Base-by-base conservation (phyloP, 2,329 filamentous ascomycete genomes). In the Aspergillus candidus region DNA sequence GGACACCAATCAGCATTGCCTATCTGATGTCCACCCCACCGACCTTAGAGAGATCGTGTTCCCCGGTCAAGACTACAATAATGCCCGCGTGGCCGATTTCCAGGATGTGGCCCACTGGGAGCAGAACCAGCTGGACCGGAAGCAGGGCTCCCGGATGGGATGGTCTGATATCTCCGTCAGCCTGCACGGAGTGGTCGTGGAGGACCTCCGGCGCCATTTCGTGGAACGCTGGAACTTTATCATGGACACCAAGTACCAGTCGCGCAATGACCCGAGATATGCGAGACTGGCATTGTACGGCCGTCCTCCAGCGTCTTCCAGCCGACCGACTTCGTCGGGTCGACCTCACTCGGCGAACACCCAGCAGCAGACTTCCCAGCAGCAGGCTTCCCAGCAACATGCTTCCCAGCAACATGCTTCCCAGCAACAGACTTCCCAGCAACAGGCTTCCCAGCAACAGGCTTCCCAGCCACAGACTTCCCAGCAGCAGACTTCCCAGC, bases 21-120 rank as follows among this genome's bases (percentile, higher is more conserved):
- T 95, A 51, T 80, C 88, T 4, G 88, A 94, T 66, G 83, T 82
- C 11, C 89, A 95, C 60, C 88, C 88, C 0, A 80, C 79, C 3
- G 79, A 94, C 62, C 62, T 94, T 17, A 80, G 88, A 46, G 72
- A 78, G 18, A 88, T 87, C 35, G 66, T 95, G 10, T 95, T 91
- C 65, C 87, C 88, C 0, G 89, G 90, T 1, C 90, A 95, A 61
- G 90, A 95, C 58, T 95, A 87, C 72, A 95, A 95, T 69, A 94
- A 95, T 55, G 88, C 88, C 17, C 76, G 82, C 40, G 81, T 94
- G 30, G 85, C 86, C 61, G 90, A 93, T 64, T 91, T 93, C 63
- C 75, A 82, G 36, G 80, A 88, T 55, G 86, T 91, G 15, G 68
- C 78, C 14, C 77, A 93, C 49, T 94, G 84, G 80, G 78, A 91